phyloP scores from a whole-genome alignment of 768 basidiomycete genomes.

The Leccinum pellstonianum region DNA sequence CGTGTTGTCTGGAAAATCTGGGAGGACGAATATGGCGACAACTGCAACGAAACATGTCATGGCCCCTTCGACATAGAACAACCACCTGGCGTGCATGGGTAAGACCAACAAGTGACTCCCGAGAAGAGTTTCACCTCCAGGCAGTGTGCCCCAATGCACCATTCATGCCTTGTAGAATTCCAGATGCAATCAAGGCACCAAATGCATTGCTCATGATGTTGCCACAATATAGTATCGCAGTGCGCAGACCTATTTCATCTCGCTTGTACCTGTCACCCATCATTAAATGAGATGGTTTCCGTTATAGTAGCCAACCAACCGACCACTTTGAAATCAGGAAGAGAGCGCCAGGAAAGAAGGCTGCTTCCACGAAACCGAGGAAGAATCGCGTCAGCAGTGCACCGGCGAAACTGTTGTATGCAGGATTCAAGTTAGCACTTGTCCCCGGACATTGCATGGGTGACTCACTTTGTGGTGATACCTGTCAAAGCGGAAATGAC shows the following conservation, averaged over 20 bases:
- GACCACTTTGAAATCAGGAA: conserved; percentile 37
- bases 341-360: conserved; percentile 47
- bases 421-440: background rate
- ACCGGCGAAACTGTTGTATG: conserved; percentile 37
- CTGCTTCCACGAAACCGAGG: conserved; percentile 52
- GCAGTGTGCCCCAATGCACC: conserved; percentile 47
- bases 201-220: conserved; percentile 57
- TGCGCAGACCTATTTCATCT: conserved; percentile 44
- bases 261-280: conserved; percentile 40
- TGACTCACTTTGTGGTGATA: conserved; percentile 30
- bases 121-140: conserved; percentile 43
- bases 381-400: conserved; percentile 49
- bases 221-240: conserved; percentile 48
- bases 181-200: conserved; percentile 49
- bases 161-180: conserved; percentile 47
- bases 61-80: conserved; percentile 49
- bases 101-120: conserved; percentile 9
- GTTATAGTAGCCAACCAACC: conserved; percentile 30
- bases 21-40: conserved; percentile 45
- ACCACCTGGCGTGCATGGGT: conserved; percentile 38
- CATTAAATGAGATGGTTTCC: conserved; percentile 25
- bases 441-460: background rate
- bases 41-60: conserved; percentile 47
- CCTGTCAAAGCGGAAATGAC: conserved; percentile 50
- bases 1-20: conserved; percentile 45